Percentiles rank a stretch among this genome's conserved stretches.
Conservation (phyloP, 805 yeast genomes). For the Myxozyma kluyveri region DNA sequence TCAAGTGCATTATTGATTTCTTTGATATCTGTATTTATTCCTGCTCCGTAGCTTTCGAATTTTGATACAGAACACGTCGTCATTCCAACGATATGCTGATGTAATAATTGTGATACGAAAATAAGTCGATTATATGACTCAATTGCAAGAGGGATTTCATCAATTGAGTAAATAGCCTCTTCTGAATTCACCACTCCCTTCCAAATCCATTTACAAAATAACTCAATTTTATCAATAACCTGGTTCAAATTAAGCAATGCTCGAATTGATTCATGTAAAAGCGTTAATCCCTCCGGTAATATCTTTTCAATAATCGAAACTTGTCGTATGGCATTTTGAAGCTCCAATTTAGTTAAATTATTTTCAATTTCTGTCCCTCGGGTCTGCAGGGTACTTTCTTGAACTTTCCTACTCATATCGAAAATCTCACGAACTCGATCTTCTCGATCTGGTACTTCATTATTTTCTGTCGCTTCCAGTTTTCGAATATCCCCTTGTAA, state of each 20-base stretch:
- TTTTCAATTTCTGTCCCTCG: conserved; percentile 32
- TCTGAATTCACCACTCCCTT: not conserved
- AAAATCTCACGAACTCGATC: conserved; percentile 23
- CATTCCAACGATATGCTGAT: conserved; percentile 8
- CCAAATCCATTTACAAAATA: conserved; percentile 20
- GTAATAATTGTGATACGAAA: not conserved
- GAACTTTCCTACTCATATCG: conserved; percentile 32
- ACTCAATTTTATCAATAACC: not conserved
- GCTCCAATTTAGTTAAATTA: conserved; percentile 31
- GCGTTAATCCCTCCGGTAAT: not conserved
- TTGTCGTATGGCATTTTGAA: conserved; percentile 33
- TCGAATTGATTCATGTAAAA: not conserved
- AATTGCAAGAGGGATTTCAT: conserved; percentile 5
- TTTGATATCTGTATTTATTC: conserved; percentile 6
- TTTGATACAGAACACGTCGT: conserved; percentile 10
- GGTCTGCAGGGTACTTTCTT: conserved; percentile 19
- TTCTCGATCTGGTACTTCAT: conserved; percentile 19
- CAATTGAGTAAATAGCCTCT: not conserved
- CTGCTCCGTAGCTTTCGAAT: conserved; percentile 20
- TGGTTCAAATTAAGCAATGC: not conserved
- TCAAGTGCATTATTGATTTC: conserved; percentile 11
- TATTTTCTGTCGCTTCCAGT: conserved; percentile 13
- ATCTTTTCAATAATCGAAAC: conserved; percentile 31
- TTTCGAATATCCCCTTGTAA: conserved; percentile 26
- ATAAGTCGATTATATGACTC: conserved; percentile 18